A percentile compares a stretch with the other conserved stretches of the same genome.
Conservation (phyloP, 768 basidiomycete species). For the Cystobasidium onofrii region DNA sequence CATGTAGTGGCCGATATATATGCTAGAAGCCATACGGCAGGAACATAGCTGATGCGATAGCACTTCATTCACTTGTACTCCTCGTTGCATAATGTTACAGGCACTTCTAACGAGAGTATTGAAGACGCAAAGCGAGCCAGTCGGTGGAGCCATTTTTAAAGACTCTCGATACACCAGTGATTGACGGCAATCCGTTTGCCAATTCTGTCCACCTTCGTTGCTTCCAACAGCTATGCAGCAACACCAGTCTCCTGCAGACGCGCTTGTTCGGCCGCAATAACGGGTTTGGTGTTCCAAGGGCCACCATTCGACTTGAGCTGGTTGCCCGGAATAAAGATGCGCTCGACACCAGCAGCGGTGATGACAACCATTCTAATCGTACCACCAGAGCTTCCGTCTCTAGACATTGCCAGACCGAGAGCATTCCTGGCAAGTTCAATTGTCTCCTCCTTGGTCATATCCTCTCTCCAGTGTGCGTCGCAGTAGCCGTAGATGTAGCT, state of each 20-base stretch:
- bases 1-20: too few species aligned
- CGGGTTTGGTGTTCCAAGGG: constrained; percentile 9
- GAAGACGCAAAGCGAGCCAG: too few species aligned
- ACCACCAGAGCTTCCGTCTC: constrained; percentile 96
- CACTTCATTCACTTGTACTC: not conserved
- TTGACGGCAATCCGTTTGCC: too few species aligned
- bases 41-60: not conserved
- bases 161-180: too few species aligned
- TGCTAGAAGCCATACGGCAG: not conserved
- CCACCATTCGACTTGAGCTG: constrained; percentile 11
- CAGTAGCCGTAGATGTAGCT: constrained; percentile 99
- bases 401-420: constrained; percentile 86
- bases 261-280: not conserved
- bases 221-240: not conserved
- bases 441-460: constrained; percentile 81
- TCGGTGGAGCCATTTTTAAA: too few species aligned
- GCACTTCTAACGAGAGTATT: not conserved
- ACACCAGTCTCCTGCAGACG: not conserved
- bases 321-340: constrained; percentile 62
- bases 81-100: not conserved
- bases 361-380: constrained; percentile 96
- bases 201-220: too few species aligned
- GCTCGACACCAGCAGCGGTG: constrained; percentile 81
- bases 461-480: constrained; percentile 92
- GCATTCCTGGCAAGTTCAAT: constrained; percentile 93